Base-by-base conservation (phyloP, 2,329 filamentous ascomycete genomes). In the Calonectria pseudoturangicola region DNA sequence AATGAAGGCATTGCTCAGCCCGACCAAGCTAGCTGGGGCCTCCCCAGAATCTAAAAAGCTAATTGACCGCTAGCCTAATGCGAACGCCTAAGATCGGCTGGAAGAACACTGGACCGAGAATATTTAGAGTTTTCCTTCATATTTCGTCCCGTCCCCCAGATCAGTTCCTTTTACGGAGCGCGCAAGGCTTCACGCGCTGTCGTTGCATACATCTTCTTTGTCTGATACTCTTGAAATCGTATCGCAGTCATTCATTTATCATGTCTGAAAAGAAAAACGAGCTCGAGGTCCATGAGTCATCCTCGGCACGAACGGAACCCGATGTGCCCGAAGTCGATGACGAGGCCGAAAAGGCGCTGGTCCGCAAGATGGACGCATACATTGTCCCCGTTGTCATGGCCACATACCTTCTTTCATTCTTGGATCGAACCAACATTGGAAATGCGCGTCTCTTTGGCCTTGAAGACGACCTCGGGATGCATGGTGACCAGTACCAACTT, bases 401-500 rank as follows among this genome's bases (percentile, higher is more conserved):
- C 6, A 41, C 51, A 2, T 71, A 71, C 28, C 68, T 71, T 7
- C 50, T 71, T 13, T 60, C 51, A 30, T 66, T 71, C 5, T 27
- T 71, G 25, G 68, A 88, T 74, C 82, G 86, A 64, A 87, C 86
- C n/a, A 89, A 89, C 77, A 86, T 89, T 62, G 87, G 86, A 60
- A 85, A 84, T 77, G 83, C 83, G 18, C 80, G 81, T 67, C 79
- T 85, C 41, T 81, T 56, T 79, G 82, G 82, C n/a, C 74, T 86
- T 30, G 80, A 83, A 68, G 83, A 88, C 66, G 91, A 93, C 68
- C 83, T 93, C 13, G 83, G 86, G 10, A 83, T 94, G 74, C 80
- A 83, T 41, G 87, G 88, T 10, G 87, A 93, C 93, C 68, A 94
- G 78, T 94, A 92, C 80, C 92, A 94, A 79, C 87, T 89, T 39